A percentile compares a stretch with the other conserved stretches of the same genome.
phyloP scores from a whole-genome alignment of 768 basidiomycete species.

The Mrakia frigida region DNA sequence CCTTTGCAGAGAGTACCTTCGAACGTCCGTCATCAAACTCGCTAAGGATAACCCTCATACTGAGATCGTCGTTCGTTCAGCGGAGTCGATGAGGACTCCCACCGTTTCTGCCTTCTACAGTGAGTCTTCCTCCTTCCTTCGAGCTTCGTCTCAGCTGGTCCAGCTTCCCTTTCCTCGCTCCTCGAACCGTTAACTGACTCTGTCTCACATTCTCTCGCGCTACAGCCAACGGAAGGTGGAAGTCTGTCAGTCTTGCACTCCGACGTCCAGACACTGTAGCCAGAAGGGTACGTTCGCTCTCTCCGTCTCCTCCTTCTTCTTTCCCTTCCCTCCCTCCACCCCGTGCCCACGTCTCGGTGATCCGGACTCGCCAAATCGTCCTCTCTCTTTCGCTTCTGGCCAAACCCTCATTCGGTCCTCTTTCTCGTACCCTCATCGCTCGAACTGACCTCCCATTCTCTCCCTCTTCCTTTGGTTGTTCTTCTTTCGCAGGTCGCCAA shows the following conservation, averaged over 20 bases:
- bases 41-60: constrained; percentile 21
- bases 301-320: background rate
- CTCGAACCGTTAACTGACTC: background rate
- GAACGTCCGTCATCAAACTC: constrained; percentile 11
- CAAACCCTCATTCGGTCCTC: no score
- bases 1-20: constrained; percentile 21
- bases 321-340: background rate
- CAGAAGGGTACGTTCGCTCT: constrained; percentile 13
- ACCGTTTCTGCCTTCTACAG: constrained; percentile 17
- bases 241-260: background rate
- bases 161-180: background rate
- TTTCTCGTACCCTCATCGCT: background rate
- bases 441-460: background rate
- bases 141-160: background rate
- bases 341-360: no score
- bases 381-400: no score
- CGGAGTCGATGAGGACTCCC: background rate
- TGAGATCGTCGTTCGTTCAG: constrained; percentile 22
- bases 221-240: constrained; percentile 7
- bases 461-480: background rate
- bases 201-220: background rate
- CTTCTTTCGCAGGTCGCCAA: constrained; percentile 6
- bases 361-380: no score
- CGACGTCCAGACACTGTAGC: constrained; percentile 18
- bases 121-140: constrained; percentile 1